Conservation (phyloP, 139 green algal genomes). For the Chlamydomonas sp. region DNA sequence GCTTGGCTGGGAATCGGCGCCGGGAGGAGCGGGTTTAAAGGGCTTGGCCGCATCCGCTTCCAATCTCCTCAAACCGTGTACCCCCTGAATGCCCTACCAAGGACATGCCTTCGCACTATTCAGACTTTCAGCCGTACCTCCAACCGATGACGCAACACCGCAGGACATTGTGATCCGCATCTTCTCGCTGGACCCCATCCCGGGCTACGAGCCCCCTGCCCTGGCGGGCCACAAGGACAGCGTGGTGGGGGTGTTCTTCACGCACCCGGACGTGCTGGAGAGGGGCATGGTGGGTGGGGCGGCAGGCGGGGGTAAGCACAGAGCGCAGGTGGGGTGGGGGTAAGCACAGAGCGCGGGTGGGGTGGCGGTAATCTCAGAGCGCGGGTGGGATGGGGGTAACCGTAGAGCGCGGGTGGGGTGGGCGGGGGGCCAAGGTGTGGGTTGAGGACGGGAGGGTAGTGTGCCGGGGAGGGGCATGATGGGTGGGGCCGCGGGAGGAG, state of each 20-base stretch:
- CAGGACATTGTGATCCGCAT: conserved; percentile 52
- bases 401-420: not conserved
- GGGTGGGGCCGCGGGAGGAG: too few relatives aligned
- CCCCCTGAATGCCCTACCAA: too few relatives aligned
- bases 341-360: not conserved
- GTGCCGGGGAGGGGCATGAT: too few relatives aligned
- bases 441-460: too few relatives aligned
- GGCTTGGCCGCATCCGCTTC: not conserved
- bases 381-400: too few relatives aligned
- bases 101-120: not conserved
- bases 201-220: conserved; percentile 82
- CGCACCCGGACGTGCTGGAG: conserved; percentile 18
- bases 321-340: not conserved
- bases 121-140: too few relatives aligned
- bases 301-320: not conserved
- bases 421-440: too few relatives aligned
- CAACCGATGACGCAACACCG: not conserved
- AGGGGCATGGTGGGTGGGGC: conserved; percentile 32
- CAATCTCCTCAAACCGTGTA: too few relatives aligned
- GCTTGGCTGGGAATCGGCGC: not conserved
- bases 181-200: conserved; percentile 82
- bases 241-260: conserved; percentile 83
- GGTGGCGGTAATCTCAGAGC: not conserved
- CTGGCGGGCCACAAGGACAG: conserved; percentile 89
- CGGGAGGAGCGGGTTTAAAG: not conserved